These are phyloP conservation scores for Malassezia restricta DNA, from an alignment of 1,284 basidiomycete genomes.

Conservation along the genomic window DNA sequence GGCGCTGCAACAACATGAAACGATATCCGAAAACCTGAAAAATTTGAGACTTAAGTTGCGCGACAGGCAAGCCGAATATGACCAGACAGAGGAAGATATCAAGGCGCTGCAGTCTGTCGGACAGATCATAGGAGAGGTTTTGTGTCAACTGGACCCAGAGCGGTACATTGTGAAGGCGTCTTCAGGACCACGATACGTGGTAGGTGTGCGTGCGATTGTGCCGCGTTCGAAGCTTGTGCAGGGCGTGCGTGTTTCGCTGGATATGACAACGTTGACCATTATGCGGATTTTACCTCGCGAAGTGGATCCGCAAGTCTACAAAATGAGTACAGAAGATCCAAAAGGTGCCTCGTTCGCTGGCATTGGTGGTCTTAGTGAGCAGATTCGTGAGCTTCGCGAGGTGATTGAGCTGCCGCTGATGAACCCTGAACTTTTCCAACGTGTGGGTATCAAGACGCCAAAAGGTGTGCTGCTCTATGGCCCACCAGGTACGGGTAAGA, in stretches of 20 bases:
- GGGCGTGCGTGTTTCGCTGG: constrained; percentile 87
- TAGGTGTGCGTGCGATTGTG: constrained; percentile 87
- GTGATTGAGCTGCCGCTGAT: constrained; percentile 91
- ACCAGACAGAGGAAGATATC: constrained; percentile 97
- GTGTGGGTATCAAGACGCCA: constrained; percentile 90
- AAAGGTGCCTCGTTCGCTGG: constrained; percentile 90
- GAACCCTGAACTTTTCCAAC: constrained; percentile 85
- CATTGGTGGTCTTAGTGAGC: constrained; percentile 88
- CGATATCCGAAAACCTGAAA: constrained; percentile 37
- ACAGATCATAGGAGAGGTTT: constrained; percentile 96
- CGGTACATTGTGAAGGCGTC: constrained; percentile 99
- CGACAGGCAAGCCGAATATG: constrained; percentile 57
- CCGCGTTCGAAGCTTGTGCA: constrained; percentile 86
- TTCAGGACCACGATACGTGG: constrained; percentile 93
- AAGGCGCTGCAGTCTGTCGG: constrained; percentile 97
- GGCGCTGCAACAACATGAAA: constrained; percentile 50
- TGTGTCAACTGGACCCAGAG: constrained; percentile 97
- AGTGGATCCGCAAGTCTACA: constrained; percentile 95
- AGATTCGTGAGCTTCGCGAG: constrained; percentile 91
- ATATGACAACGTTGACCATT: constrained; percentile 98
- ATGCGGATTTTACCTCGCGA: constrained; percentile 91
- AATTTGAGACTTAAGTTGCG: constrained; percentile 18
- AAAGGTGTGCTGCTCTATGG: constrained; percentile 88
- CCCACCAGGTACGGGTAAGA: constrained; percentile 90
- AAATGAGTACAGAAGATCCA: constrained; percentile 97